A percentile compares a stretch with the other conserved stretches of the same genome.
Evolutionary conservation across 768 basidiomycete genomes (phyloP).

Genomic region (Serendipita sp.): DNA sequence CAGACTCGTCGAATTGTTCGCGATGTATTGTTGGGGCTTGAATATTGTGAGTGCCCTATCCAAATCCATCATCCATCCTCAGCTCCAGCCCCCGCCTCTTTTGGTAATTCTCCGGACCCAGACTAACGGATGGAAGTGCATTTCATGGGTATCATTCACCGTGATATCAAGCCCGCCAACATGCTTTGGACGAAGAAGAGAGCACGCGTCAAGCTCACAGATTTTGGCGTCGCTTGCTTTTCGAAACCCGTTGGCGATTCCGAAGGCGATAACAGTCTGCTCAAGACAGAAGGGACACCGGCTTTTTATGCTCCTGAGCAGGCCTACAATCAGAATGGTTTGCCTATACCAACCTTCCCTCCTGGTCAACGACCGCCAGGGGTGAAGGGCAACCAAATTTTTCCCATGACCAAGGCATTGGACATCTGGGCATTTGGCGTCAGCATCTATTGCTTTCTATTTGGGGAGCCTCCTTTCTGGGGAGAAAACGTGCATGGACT

Average conservation of each 20-base stretch:
- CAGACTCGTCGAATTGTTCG: conserved; percentile 80
- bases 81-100: not conserved
- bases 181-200: conserved; percentile 80
- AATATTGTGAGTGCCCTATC: conserved; percentile 57
- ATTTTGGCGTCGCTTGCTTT: conserved; percentile 96
- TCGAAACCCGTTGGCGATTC: conserved; percentile 65
- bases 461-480: conserved; percentile 59
- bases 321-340: conserved; percentile 36
- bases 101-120: not conserved
- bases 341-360: not conserved
- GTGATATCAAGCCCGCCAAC: conserved; percentile 98
- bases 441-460: conserved; percentile 86
- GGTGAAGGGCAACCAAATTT: not conserved
- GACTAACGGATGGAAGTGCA: conserved; percentile 46
- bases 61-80: conserved; percentile 9
- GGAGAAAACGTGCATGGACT: conserved; percentile 49
- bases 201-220: conserved; percentile 85
- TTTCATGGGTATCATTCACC: conserved; percentile 94
- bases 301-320: conserved; percentile 95
- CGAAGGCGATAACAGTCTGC: conserved; percentile 52
- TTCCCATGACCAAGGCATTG: conserved; percentile 73
- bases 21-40: conserved; percentile 85
- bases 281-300: conserved; percentile 86
- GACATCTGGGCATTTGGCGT: conserved; percentile 98
- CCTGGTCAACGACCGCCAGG: conserved; percentile 12